A percentile compares a stretch with the other conserved stretches of the same genome.
Conservation (phyloP, 2,329 filamentous ascomycete genomes). For the Teratosphaeria viscida region DNA sequence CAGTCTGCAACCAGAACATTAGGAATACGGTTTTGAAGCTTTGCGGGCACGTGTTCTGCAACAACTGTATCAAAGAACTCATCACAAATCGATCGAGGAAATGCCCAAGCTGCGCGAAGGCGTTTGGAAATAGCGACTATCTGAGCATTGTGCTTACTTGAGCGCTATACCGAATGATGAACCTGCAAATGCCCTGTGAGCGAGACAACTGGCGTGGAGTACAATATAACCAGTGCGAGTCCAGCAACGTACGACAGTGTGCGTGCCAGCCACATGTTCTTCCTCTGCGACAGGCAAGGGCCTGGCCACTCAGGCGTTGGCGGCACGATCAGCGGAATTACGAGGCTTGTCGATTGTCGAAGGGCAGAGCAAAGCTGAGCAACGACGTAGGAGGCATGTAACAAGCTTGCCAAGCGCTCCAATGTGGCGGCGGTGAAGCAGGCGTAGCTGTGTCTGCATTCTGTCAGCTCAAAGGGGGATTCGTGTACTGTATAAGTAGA, state of each 20-base stretch:
- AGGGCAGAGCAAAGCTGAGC: background rate
- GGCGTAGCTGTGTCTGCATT: background rate
- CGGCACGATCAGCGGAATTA: background rate
- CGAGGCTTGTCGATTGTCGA: background rate
- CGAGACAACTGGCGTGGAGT: background rate
- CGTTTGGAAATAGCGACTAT: constrained; percentile 83
- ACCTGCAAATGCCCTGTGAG: background rate
- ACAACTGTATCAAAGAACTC: constrained; percentile 78
- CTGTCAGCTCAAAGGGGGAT: background rate
- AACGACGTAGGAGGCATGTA: background rate
- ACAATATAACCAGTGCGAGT: background rate
- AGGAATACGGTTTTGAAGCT: constrained; percentile 91
- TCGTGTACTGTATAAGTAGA: background rate
- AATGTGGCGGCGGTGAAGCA: background rate
- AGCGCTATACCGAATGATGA: background rate
- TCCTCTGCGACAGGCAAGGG: background rate
- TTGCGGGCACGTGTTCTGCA: constrained; percentile 92
- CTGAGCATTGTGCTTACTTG: constrained; percentile 47
- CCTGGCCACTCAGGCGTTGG: background rate
- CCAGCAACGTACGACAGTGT: background rate
- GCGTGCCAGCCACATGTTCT: background rate
- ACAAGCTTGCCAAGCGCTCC: background rate
- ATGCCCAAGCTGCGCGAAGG: constrained; percentile 85
- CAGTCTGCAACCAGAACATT: constrained; percentile 84
- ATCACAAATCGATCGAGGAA: constrained; percentile 85